Base-by-base conservation (phyloP, 371 early-diverging fungal species). In the Dinochytrium kinnereticum region DNA sequence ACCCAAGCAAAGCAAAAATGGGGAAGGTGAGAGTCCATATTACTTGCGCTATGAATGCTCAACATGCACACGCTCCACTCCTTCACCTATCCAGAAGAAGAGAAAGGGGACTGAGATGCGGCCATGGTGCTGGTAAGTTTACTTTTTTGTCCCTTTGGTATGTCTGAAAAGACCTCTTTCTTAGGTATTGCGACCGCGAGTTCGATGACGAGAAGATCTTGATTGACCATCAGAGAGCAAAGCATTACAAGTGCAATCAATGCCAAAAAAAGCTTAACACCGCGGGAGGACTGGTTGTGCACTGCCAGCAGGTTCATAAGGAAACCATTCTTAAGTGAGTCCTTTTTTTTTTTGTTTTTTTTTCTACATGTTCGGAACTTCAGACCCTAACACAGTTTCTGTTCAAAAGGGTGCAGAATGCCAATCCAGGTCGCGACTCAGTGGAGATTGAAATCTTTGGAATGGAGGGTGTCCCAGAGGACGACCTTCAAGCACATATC, bases 151-250 rank as follows among this genome's bases (percentile, higher is more conserved):
- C n/a, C n/a, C n/a, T n/a, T n/a, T n/a, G n/a, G n/a, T n/a, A n/a
- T n/a, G n/a, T n/a, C n/a, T n/a, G n/a, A n/a, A n/a, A n/a, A n/a
- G n/a, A n/a, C n/a, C n/a, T n/a, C n/a, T n/a, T n/a, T n/a, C n/a
- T n/a, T 72, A 89, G 95, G 96, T 98, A 97, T 81, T 98, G 98
- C 82, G 96, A 97, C 78, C 89, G 96, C 73, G 95, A 95, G 69
- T 98, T 98, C 80, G 96, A 96, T 68, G 96, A 96, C 81, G 96
- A 96, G 71, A 96, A 95, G 78, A 92, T 96, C 10, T 86, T 98
- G 67, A 91, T 98, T 39, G 88, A 91, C 69, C 97, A 98, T 82
- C 96, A 97, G 81, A 77, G 90, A 86, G 95, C 95, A 33, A 94
- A 94, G 78, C 96, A 96, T 80, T 96, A 96, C 87, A 95, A 96